Base-by-base conservation (phyloP, 192 early-diverging fungal species). In the Gonapodya sp. region DNA sequence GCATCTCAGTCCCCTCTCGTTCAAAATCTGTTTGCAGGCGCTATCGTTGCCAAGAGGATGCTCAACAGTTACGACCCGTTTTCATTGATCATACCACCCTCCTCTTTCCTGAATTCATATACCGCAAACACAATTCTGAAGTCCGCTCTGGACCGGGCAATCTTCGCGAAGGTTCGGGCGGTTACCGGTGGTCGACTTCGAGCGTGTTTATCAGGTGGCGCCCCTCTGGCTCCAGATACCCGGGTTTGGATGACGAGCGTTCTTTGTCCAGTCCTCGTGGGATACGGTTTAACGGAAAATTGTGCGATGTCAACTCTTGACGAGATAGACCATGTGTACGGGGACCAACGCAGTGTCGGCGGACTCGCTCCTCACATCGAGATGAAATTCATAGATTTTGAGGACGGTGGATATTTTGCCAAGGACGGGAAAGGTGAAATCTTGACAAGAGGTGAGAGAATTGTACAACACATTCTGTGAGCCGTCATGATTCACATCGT, bases 271-370 rank as follows among this genome's bases (percentile, higher is more conserved):
- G 88, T 96, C 81, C 83, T 97, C 36, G 92, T 94, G 78, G 97
- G 96, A 1, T 97, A 95, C 87, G 96, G 94, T 37, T 88, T 94
- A 85, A 93, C 94, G 79, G 94, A 96, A 86, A 92, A 90, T 35
- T 91, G 88, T 64, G 46, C 46, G 8, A 24, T 64, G 46, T 16
- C 46, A 8, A 64, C 46, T 16, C 8, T 64, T 24, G 46, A 64
- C 46, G 46, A 64, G 82, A 32, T 35, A 2, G 77, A 78, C 31
- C 77, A 78, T 78, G 31, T 78, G 32, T 35, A 14, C 35, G 77
- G 31, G 8, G 32, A 78, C 46, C 46, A 64, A 24, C 8, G 46
- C 8, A 64, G 88, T 75, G 91, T 95, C 34, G 96, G 96, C 16
- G 87, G 90, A 16, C 94, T 94, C 1, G 91, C 94, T 14, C 87